Evolutionary conservation across 23 red algal genomes (phyloP).

Genomic region (Agarophyton chilense): DNA sequence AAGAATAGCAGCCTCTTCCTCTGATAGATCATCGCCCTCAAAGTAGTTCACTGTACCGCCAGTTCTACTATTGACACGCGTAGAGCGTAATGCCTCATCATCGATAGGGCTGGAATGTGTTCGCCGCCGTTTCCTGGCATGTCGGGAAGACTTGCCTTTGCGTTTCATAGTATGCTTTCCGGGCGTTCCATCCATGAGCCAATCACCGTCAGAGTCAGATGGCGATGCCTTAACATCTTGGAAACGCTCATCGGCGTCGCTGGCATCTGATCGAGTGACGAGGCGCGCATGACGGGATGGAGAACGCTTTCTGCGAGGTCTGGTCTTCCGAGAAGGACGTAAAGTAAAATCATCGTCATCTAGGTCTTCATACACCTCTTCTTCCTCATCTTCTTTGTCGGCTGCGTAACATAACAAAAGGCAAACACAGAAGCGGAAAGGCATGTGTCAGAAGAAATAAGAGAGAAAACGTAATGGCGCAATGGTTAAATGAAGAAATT

Average conservation of each 20-base stretch:
- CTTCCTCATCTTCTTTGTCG: slow-evolving; percentile 51
- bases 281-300: background rate
- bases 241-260: slow-evolving; percentile 8
- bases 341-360: slow-evolving; percentile 71
- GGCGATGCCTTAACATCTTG: slow-evolving; percentile 17
- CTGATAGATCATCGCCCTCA: slow-evolving; percentile 48
- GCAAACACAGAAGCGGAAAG: background rate
- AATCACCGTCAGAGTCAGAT: slow-evolving; percentile 72
- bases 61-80: slow-evolving; percentile 49
- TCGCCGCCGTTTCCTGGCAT: slow-evolving; percentile 41
- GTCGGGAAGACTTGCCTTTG: background rate
- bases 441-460: background rate
- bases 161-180: background rate
- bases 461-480: background rate
- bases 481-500: background rate
- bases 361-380: slow-evolving; percentile 49
- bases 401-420: background rate
- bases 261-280: background rate
- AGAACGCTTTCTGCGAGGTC: slow-evolving; percentile 14
- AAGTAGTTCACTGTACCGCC: slow-evolving; percentile 62
- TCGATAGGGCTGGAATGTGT: slow-evolving; percentile 16
- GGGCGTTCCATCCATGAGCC: slow-evolving; percentile 30
- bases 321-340: slow-evolving; percentile 4
- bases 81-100: slow-evolving; percentile 39
- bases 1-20: slow-evolving; percentile 24